phyloP scores from a whole-genome alignment of 345 rosid genomes.

The Diplotaxis tenuifolia region DNA sequence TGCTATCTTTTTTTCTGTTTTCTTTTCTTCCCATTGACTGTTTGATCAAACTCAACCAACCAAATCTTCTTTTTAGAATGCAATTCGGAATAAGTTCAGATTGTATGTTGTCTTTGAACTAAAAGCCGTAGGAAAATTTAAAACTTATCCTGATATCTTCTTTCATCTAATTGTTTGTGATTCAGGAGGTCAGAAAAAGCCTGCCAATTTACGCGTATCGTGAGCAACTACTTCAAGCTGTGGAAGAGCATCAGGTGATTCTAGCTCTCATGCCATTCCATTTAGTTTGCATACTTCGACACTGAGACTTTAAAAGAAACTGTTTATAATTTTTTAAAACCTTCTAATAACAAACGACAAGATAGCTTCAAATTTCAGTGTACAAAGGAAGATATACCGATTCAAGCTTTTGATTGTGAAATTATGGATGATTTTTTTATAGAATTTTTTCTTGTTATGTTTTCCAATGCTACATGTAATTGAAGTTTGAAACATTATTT shows the following conservation, averaged over 20 bases:
- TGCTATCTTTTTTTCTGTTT: slow-evolving; percentile 29
- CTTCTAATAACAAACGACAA: not conserved
- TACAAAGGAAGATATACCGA: too few relatives aligned
- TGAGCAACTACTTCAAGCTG: slow-evolving; percentile 75
- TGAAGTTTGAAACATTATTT: not conserved
- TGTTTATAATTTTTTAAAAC: not conserved
- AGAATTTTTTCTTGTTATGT: not conserved
- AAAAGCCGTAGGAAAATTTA: not conserved
- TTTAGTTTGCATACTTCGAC: not conserved
- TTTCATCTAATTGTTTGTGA: slow-evolving; percentile 18
- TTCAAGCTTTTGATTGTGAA: slow-evolving; percentile 6
- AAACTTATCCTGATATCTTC: not conserved
- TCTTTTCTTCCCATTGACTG: not conserved
- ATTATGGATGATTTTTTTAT: not conserved
- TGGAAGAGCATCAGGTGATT: slow-evolving; percentile 70
- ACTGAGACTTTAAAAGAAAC: not conserved
- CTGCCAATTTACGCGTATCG: slow-evolving; percentile 86
- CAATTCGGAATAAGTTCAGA: not conserved
- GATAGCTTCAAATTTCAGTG: slow-evolving; percentile 11
- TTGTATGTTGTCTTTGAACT: not conserved
- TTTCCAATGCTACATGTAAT: slow-evolving; percentile 5
- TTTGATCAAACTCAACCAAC: slow-evolving; percentile 9
- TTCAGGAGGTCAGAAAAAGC: slow-evolving; percentile 78
- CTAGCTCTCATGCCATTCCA: slow-evolving; percentile 1
- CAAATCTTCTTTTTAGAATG: slow-evolving; percentile 1